Base-by-base conservation (phyloP, 768 basidiomycete genomes). In the Chalciporus piperatus region DNA sequence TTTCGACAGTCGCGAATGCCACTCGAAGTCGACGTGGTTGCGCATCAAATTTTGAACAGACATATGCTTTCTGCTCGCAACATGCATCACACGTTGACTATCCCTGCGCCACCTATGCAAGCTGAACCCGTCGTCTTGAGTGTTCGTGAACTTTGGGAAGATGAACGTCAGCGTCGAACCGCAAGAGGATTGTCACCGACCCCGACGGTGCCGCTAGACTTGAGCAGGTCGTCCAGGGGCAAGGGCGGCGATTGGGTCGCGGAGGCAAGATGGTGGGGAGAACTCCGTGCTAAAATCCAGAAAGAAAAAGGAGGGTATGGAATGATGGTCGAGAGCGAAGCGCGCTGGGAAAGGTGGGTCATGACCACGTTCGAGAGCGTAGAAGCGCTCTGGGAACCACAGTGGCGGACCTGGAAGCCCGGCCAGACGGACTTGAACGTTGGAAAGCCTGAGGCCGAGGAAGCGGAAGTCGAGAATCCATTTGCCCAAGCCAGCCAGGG, bases 91-190 rank as follows among this genome's bases (percentile, higher is more conserved):
- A 77, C 80, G 52, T 72, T 86, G 40, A 56, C 66, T 23, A 89
- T 93, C 52, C 82, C 86, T 48, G 69, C 76, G 28, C 70, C 80
- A 17, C 61, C 72, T 38, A 59, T 77, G 14, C 65, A 83, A 48
- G 56, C 76, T 11, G 89, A 90, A 58, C 91, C 89, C 40, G 78
- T 96, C 23, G 88, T 99, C 6, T 75, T 85, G 38, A 86, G 92
- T 61, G 89, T 98, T 41, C 84, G 90, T 55, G 96, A 98, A 70
- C 76, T 98, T 2, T 99, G 96, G 96, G 91, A 95, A 45, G 94
- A 98, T 60, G 96, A 99, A 70, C 82, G 89, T n/a, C 76, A 76
- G 11, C 81, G 93, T 9, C 78, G 95, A 17, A 66, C 69, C 22
- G 76, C 75, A 4, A 79, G 77, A 30, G 92, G 92, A 1, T 75